Percentiles rank a stretch among this genome's conserved stretches.
Evolutionary conservation across 2,329 filamentous ascomycete species (phyloP).

Genomic region (Ascocoryne sarcoides): DNA sequence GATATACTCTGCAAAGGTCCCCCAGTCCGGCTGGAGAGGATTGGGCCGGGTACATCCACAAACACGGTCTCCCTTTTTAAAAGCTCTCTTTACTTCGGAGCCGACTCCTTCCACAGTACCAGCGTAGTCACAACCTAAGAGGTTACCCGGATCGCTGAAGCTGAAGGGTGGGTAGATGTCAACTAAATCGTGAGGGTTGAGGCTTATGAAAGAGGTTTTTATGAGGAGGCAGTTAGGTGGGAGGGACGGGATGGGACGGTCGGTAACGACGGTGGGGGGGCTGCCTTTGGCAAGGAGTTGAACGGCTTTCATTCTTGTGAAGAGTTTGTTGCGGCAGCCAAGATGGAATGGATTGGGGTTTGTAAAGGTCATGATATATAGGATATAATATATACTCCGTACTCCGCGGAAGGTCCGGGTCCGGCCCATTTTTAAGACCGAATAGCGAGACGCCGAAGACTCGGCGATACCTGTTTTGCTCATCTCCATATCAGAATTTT

Average conservation of each 20-base stretch:
- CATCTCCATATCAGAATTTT: too few relatives aligned
- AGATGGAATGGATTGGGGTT: too few relatives aligned
- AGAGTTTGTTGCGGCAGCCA: too few relatives aligned
- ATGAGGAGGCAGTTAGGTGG: slow-evolving; percentile 1
- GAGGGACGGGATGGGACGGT: slow-evolving; percentile 2
- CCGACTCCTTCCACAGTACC: slow-evolving; percentile 39
- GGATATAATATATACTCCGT: too few relatives aligned
- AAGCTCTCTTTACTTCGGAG: slow-evolving; percentile 28
- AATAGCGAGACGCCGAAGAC: too few relatives aligned
- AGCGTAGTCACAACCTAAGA: slow-evolving; percentile 34
- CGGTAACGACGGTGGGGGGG: neutral
- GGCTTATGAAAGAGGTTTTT: slow-evolving; percentile 1
- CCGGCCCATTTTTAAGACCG: too few relatives aligned
- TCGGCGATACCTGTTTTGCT: too few relatives aligned
- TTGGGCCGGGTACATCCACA: slow-evolving; percentile 31
- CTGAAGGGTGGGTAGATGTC: slow-evolving; percentile 2
- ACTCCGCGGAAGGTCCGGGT: too few relatives aligned
- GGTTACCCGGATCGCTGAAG: neutral
- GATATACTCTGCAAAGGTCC: slow-evolving; percentile 11
- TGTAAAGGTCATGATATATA: too few relatives aligned
- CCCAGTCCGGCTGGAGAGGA: slow-evolving; percentile 27
- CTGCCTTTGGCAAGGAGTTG: slow-evolving; percentile 2
- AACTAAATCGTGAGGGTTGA: slow-evolving; percentile 3
- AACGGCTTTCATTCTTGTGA: slow-evolving; percentile 3
- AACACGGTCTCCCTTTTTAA: slow-evolving; percentile 13